These are phyloP conservation scores for Phytopythium ostracodes DNA, from an alignment of 352 stramenopile species.

Conservation along the genomic window DNA sequence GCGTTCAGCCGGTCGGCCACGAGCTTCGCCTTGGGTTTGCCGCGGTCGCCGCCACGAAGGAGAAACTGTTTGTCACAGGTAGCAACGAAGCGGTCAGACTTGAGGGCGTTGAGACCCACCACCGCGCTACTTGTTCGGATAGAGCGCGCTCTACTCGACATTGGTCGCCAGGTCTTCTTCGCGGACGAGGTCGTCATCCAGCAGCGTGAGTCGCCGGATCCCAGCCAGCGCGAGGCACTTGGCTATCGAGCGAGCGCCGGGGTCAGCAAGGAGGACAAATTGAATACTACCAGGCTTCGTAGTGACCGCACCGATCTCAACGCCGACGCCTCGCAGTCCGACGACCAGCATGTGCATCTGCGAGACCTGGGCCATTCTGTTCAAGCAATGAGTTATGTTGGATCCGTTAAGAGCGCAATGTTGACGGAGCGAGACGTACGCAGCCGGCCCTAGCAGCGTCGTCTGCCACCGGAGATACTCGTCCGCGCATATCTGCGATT, in stretches of 20 bases:
- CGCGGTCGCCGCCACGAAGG: conserved; percentile 22
- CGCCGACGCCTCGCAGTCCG: conserved; percentile 30
- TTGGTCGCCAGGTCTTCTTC: conserved; percentile 30
- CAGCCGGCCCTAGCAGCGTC: not conserved
- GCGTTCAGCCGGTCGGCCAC: conserved; percentile 24
- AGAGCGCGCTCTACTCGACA: conserved; percentile 8
- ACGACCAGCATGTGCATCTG: conserved; percentile 43
- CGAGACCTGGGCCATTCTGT: conserved; percentile 36
- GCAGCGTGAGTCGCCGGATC: conserved; percentile 31
- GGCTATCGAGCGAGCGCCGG: conserved; percentile 13
- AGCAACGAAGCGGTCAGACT: not conserved
- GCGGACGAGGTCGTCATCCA: conserved; percentile 40
- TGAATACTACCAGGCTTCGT: too few relatives aligned
- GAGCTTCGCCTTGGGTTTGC: conserved; percentile 28
- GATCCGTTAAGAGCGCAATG: not conserved
- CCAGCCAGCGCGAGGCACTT: conserved; percentile 34
- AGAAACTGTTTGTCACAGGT: conserved; percentile 18
- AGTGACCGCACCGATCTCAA: conserved; percentile 28
- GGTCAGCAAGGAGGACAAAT: too few relatives aligned
- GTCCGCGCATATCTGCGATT: not conserved
- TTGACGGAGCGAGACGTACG: not conserved
- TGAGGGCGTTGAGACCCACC: not conserved
- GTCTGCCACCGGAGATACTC: conserved; percentile 2
- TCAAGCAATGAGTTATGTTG: not conserved
- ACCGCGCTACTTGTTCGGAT: too few relatives aligned